Evolutionary conservation across 176 grass and related monocot species (phyloP).

Genomic region (Themeda triandra): DNA sequence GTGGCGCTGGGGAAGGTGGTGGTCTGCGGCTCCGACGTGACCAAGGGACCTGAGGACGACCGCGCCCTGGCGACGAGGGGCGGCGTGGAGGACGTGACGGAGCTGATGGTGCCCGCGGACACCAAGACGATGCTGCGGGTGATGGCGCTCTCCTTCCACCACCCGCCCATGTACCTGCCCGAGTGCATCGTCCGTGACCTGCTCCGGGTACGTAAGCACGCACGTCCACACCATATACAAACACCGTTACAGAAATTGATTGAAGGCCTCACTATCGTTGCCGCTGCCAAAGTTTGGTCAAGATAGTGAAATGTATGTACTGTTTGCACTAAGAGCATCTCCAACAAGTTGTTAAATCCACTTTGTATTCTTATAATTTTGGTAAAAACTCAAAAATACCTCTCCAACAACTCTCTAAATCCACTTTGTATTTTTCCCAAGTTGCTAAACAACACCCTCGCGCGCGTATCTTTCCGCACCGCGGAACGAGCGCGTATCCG

Average conservation of each 20-base stretch:
- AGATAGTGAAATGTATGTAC: no score
- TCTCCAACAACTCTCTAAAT: no score
- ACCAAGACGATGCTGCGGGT: slow-evolving; percentile 44
- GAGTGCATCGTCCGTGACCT: slow-evolving; percentile 67
- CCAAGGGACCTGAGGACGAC: slow-evolving; percentile 72
- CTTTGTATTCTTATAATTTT: no score
- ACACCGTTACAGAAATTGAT: no score
- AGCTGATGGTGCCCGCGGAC: slow-evolving; percentile 59
- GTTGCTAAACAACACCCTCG: no score
- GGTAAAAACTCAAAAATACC: no score
- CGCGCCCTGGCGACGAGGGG: slow-evolving; percentile 46
- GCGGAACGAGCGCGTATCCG: no score
- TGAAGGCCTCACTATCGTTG: neutral
- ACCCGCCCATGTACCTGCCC: slow-evolving; percentile 59
- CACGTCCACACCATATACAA: neutral
- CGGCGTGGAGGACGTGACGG: slow-evolving; percentile 50
- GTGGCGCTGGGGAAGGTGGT: slow-evolving; percentile 50
- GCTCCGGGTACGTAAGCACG: slow-evolving; percentile 44
- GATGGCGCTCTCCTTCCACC: slow-evolving; percentile 48
- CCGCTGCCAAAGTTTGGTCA: neutral
- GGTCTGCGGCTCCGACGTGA: slow-evolving; percentile 58
- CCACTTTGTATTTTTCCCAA: no score
- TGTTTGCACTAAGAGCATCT: no score
- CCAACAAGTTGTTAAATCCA: no score
- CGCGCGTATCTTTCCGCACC: no score